Base-by-base conservation (phyloP, 768 basidiomycete genomes). In the Erythrobasidium yunnanense region DNA sequence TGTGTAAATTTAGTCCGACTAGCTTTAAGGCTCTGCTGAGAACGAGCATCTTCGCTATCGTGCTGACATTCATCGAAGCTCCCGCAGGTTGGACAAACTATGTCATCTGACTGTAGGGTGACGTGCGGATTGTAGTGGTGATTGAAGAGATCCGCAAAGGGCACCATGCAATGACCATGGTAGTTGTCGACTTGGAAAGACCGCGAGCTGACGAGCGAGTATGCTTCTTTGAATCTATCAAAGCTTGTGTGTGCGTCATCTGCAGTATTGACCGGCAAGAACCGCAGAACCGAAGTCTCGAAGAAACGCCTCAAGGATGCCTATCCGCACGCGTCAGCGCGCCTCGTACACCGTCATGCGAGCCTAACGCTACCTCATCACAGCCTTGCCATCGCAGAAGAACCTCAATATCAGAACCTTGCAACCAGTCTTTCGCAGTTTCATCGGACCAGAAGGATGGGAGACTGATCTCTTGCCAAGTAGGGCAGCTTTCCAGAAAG, bases 181-280 rank as follows among this genome's bases (percentile, higher is more conserved):
- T 83, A 90, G 5, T 82, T 80, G 75, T 92, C 90, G 67, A 90
- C 83, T 66, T 87, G 78, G 76, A 92, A 92, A 2, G 88, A 85
- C 38, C 90, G 81, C 2, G 88, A 86, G 2, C 85, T 86, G 55
- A 92, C 87, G 33, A 90, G 80, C 1, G 81, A 77, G 71, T 81
- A 83, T 8, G 85, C 82, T 55, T 80, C 77, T 55, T 78, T 75
- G 73, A 85, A 85, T 0, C 78, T 66, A 1, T 62, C 29, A 52
- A 75, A 15, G n/a, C n/a, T n/a, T n/a, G n/a, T n/a, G n/a, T n/a
- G n/a, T n/a, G n/a, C n/a, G n/a, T n/a, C n/a, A n/a, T n/a, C n/a
- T n/a, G n/a, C n/a, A n/a, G n/a, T n/a, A n/a, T n/a, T n/a, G n/a
- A n/a, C n/a, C n/a, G n/a, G n/a, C n/a, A n/a, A n/a, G n/a, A n/a